Evolutionary conservation across 192 early-diverging fungal genomes (phyloP).

Genomic region (Spinellus fusiger): DNA sequence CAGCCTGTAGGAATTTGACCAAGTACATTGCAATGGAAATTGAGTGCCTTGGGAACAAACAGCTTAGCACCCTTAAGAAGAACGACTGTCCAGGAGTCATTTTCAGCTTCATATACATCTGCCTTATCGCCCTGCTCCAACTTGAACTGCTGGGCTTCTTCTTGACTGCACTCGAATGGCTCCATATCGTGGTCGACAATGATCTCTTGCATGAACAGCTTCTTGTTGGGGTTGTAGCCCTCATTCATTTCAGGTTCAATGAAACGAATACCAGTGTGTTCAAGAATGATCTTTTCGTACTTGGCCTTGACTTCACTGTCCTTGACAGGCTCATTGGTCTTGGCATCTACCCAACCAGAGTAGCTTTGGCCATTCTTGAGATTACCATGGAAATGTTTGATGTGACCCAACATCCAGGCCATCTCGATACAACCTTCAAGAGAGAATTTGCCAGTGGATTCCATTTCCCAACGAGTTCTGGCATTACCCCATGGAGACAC

Average conservation of each 20-base stretch:
- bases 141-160: slow-evolving; percentile 83
- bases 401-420: slow-evolving; percentile 97
- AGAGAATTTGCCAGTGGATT: slow-evolving; percentile 82
- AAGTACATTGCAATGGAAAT: slow-evolving; percentile 83
- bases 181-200: slow-evolving; percentile 81
- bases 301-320: slow-evolving; percentile 84
- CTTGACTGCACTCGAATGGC: slow-evolving; percentile 79
- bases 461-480: slow-evolving; percentile 96
- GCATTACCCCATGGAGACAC: slow-evolving; percentile 88
- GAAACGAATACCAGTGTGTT: slow-evolving; percentile 89
- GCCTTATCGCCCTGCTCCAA: slow-evolving; percentile 75
- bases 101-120: slow-evolving; percentile 59
- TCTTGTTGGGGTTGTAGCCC: slow-evolving; percentile 83
- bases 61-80: slow-evolving; percentile 85
- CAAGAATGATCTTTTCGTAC: slow-evolving; percentile 85
- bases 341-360: slow-evolving; percentile 91
- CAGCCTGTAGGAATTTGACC: slow-evolving; percentile 95
- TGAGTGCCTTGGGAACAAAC: slow-evolving; percentile 89
- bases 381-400: slow-evolving; percentile 80
- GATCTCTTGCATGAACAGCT: slow-evolving; percentile 86
- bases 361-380: slow-evolving; percentile 73
- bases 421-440: slow-evolving; percentile 92
- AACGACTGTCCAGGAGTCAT: slow-evolving; percentile 69
- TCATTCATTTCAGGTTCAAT: slow-evolving; percentile 76
- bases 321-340: slow-evolving; percentile 76